Base-by-base conservation (phyloP, 768 basidiomycete genomes). In the Phanerodontia chrysosporium region DNA sequence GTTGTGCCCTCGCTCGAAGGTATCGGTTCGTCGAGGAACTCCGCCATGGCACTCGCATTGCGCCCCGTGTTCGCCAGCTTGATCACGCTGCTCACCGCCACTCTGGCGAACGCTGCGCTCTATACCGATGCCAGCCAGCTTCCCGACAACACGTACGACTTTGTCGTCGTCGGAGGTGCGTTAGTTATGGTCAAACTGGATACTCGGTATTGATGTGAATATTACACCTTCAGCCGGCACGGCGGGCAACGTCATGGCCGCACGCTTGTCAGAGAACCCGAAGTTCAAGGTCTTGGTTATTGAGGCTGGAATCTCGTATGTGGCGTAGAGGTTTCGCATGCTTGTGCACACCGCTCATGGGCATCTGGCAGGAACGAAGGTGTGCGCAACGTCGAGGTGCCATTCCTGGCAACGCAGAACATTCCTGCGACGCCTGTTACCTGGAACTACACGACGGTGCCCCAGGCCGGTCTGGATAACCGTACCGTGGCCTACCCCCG, bases 401-500 rank as follows among this genome's bases (percentile, higher is more conserved):
- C 67, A 1, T 64, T 58, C 51, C 49, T 64, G 21, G 63, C 62
- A 18, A 25, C 48, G 13, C 22, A 1, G 24, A 54, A 57, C 8
- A 56, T 66, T 10, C 65, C 67, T 6, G 60, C 58, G 22, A 67
- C 64, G 2, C 21, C 60, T 1, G 51, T 60, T 35, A 62, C 64
- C 58, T 72, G 70, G 70, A 70, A 71, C 51, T 70, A 64, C 59
- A 72, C 65, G 13, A 69, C 67, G 2, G 53, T 60, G 4, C 56
- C 64, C 4, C 70, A 72, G 52, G 0, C 42, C 3, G 65, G 58
- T 8, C 59, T 70, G n/a, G 52, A 58, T 29, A 54, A 58, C 29
- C 68, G 68, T 4, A 16, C 54, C 3, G 32, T 70, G 9, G 18
- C 45, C 5, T 72, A 67, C 45, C 62, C 68, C 1, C 55, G 70